Base-by-base conservation (phyloP, 352 stramenopile species). In the Pythium rishiriense region DNA sequence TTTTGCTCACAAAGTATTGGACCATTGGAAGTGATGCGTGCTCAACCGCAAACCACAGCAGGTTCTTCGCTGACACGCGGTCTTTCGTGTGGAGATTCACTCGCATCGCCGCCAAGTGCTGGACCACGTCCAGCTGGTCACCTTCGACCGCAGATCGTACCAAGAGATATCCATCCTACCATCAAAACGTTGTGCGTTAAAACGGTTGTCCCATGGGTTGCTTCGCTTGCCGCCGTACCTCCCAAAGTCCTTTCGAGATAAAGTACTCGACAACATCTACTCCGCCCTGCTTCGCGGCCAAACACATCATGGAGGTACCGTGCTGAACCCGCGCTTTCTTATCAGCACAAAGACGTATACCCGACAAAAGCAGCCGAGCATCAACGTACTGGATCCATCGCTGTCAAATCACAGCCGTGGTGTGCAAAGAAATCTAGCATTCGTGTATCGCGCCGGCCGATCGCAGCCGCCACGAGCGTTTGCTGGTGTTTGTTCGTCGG, bases 221-320 rank as follows among this genome's bases (percentile, higher is more conserved):
- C n/a, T n/a, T n/a, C n/a, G n/a, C 17, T 41, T 42, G 5, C 25
- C 35, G 11, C 25, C 37, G 10, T 9, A 62, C 62, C 31, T 63
- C 53, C 25, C 48, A 63, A 1, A 62, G 10, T 12, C 62, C 54
- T n/a, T 68, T 61, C 17, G 45, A 31, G 24, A 68, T 15, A 10
- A 68, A 68, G 17, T 58, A 62, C n/a, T 62, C 37, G 33, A 68
- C 31, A 2, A 68, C 33, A 9, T 52, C 2, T 10, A 61, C 2
- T 7, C 31, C 21, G 0, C 61, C 61, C 4, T 58, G 26, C 46
- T 52, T 62, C 22, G 61, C 51, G 1, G 61, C 61, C 7, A 62
- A 22, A 11, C 51, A 61, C 43, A 68, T 52, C 61, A 68, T 62
- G 3, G 61, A 68, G 21, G 21, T 47, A 6, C 51, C 60, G 24